These are phyloP conservation scores for Carex pumila DNA, from an alignment of 176 grass and related monocot genomes.

Conservation along the genomic window DNA sequence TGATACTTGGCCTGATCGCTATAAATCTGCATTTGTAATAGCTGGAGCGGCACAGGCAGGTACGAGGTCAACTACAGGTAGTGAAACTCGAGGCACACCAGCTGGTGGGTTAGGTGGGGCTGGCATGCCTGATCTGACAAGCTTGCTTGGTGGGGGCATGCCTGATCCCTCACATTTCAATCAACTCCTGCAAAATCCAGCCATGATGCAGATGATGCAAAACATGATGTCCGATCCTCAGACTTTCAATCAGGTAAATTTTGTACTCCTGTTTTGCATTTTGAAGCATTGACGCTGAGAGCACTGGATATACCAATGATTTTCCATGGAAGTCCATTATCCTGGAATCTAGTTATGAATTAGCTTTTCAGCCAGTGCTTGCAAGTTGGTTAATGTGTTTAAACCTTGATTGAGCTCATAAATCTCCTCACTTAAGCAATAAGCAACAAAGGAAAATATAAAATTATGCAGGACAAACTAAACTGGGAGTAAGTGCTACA, in stretches of 20 bases:
- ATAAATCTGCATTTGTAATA: constrained; percentile 14
- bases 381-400: neutral
- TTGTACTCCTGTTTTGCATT: neutral
- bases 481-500: neutral
- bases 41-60: constrained; percentile 56
- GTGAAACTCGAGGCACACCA: constrained; percentile 30
- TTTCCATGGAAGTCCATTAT: neutral
- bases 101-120: constrained; percentile 43
- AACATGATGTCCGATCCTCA: constrained; percentile 90
- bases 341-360: neutral
- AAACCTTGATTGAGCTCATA: neutral
- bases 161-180: constrained; percentile 50
- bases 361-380: neutral
- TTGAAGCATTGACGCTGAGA: neutral
- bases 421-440: neutral
- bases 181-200: constrained; percentile 94
- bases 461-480: neutral
- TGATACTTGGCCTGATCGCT: neutral
- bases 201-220: constrained; percentile 92
- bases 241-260: constrained; percentile 71
- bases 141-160: constrained; percentile 48
- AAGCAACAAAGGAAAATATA: neutral
- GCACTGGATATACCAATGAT: neutral
- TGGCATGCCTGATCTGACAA: constrained; percentile 46
- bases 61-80: constrained; percentile 31